Evolutionary conservation across 768 basidiomycete genomes (phyloP), one percentile per base, ranked within the genome.

Genomic region (Inosperma sp.): DNA sequence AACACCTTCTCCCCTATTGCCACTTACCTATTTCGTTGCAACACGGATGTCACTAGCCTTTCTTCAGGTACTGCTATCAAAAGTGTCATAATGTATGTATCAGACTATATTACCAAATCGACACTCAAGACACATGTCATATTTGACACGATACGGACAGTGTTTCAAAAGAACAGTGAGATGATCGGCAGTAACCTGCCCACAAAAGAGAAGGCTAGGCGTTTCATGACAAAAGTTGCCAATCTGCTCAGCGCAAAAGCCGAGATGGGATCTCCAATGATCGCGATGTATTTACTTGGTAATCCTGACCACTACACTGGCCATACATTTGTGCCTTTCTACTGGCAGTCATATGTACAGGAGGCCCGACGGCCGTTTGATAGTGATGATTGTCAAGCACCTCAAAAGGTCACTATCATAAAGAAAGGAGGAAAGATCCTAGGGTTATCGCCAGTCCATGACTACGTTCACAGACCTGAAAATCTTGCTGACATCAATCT

Each of bases 21-120:
- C 1, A 52, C 51, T 0, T 52, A 52, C 16, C n/a, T 52, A 3
- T 22, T 52, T 7, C 30, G 68, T 2, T 71, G 68, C 45, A 75
- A 75, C 39, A 68, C 70, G 5, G 72, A 75, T 59, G 65, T 71
- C 0, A 69, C 70, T 0, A 66, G 67, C 48, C 46, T 75, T 1
- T 39, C 68, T n/a, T 74, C 71, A 9, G 73, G 73, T 0, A 75
- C 73, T 12, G 60, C 68, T 2, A 62, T 76, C 1, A 73, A 73
- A 41, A 61, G 66, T 13, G 61, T 72, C 2, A 53, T 73, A 0
- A 58, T 65, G 19, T 75, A 74, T 61, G 62, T 74, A 0, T 62
- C 73, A 5, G 72, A 78, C 29, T 78, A 78, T 56, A 64, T 76
- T 2, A 74, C 71, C 0, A 78, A 78, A 49, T 41, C 62, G 0